These are phyloP conservation scores for Penicillium sp. DNA, from an alignment of 2,329 filamentous ascomycete genomes.

Conservation along the genomic window DNA sequence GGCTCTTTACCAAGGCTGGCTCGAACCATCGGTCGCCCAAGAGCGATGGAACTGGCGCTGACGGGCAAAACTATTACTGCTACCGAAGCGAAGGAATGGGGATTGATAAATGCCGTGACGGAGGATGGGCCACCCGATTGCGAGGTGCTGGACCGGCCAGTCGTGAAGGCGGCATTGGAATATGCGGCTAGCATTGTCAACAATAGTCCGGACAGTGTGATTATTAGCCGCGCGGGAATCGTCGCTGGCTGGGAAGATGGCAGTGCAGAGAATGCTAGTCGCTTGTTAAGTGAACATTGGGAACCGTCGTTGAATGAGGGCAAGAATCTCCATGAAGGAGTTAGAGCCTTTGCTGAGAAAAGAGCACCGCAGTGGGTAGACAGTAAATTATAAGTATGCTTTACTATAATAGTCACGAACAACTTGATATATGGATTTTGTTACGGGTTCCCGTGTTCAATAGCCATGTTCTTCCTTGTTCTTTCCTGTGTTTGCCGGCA, in stretches of 20 bases:
- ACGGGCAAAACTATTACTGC: conserved; percentile 14
- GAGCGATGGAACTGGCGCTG: conserved; percentile 13
- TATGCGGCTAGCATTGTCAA: conserved; percentile 12
- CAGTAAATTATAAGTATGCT: conserved; percentile 11
- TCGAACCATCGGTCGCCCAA: conserved; percentile 13
- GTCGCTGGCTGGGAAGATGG: conserved; percentile 14
- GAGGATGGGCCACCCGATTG: conserved; percentile 9
- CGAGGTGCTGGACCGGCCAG: conserved; percentile 11
- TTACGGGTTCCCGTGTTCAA: neutral
- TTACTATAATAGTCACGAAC: neutral
- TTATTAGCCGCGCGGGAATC: conserved; percentile 17
- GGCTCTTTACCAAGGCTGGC: conserved; percentile 16
- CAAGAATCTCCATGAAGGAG: conserved; percentile 13
- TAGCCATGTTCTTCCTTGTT: neutral
- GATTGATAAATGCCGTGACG: conserved; percentile 14
- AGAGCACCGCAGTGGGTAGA: conserved; percentile 13
- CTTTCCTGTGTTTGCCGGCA: neutral
- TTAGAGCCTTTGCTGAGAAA: conserved; percentile 16
- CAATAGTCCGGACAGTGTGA: conserved; percentile 17
- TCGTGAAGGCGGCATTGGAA: conserved; percentile 11
- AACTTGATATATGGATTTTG: neutral
- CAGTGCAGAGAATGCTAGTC: conserved; percentile 16
- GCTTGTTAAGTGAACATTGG: conserved; percentile 12
- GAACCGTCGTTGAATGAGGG: conserved; percentile 13
- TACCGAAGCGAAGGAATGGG: conserved; percentile 11